These are phyloP conservation scores for Globisporangium nagaii DNA, from an alignment of 352 stramenopile genomes.

Conservation along the genomic window DNA sequence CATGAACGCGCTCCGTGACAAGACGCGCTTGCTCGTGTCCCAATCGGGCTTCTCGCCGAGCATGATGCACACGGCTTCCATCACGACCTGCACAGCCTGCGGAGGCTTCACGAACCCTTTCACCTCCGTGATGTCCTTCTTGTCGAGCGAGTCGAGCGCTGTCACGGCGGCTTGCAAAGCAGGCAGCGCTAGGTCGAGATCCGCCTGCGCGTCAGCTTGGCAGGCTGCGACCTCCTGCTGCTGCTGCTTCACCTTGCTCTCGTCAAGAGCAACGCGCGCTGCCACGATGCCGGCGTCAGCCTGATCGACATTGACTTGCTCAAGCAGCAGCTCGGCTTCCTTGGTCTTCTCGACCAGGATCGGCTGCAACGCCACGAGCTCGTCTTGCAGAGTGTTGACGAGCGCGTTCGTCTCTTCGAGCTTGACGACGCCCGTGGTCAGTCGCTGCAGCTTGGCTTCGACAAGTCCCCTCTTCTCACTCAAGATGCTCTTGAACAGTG, in stretches of 20 bases:
- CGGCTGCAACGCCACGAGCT: conserved; percentile 85
- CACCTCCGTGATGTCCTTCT: conserved; percentile 85
- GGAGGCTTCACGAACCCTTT: conserved; percentile 84
- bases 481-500: conserved; percentile 80
- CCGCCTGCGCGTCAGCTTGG: conserved; percentile 66
- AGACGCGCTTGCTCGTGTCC: conserved; percentile 78
- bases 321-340: conserved; percentile 56
- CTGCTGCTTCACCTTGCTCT: conserved; percentile 58
- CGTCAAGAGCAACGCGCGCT: conserved; percentile 46
- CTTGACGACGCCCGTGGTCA: conserved; percentile 62
- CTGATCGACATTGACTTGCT: conserved; percentile 61
- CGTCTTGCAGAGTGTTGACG: conserved; percentile 53
- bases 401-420: conserved; percentile 68
- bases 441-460: conserved; percentile 43
- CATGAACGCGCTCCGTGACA: conserved; percentile 75
- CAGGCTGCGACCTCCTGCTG: conserved; percentile 53
- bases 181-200: conserved; percentile 68
- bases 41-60: conserved; percentile 78
- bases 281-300: conserved; percentile 40
- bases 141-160: conserved; percentile 76
- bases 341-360: conserved; percentile 51
- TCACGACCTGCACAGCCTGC: conserved; percentile 77
- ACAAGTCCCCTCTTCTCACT: conserved; percentile 33
- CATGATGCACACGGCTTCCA: conserved; percentile 88
- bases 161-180: conserved; percentile 69